These are phyloP conservation scores for Cymbopogon citratus DNA, from an alignment of 176 grass and related monocot species.

Conservation along the genomic window DNA sequence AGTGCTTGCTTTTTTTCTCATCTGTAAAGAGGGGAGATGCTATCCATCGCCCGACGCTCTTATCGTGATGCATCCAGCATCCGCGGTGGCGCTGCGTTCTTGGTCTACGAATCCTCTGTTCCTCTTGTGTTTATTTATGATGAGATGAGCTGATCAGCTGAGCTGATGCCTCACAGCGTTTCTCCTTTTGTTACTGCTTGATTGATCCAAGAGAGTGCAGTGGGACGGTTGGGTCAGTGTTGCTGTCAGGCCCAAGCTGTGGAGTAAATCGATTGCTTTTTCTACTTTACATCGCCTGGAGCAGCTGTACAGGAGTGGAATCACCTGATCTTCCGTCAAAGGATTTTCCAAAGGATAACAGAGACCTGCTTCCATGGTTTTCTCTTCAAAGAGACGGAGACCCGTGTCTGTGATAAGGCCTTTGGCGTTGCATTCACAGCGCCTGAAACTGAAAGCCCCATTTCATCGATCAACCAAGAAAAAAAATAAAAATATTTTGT, in stretches of 20 bases:
- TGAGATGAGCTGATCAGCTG: neutral
- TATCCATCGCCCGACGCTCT: constrained; percentile 27
- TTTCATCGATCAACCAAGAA: neutral
- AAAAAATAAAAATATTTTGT: neutral
- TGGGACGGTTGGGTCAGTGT: constrained; percentile 15
- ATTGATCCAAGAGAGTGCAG: neutral
- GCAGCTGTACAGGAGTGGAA: neutral
- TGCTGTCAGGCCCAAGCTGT: constrained; percentile 25
- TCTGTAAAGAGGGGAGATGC: constrained; percentile 27
- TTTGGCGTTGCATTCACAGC: neutral
- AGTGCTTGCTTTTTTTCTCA: neutral
- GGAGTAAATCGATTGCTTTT: constrained; percentile 23
- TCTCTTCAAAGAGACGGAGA: neutral
- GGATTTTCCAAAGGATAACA: neutral
- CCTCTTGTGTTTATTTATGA: neutral
- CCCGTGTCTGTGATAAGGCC: neutral
- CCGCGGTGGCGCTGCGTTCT: neutral
- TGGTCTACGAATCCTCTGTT: neutral
- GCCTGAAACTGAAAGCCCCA: neutral
- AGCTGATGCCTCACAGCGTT: neutral
- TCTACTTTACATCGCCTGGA: neutral
- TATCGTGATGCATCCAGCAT: constrained; percentile 20
- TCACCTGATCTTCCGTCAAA: constrained; percentile 7
- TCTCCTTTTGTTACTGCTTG: neutral
- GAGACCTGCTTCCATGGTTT: neutral